Conservation (phyloP, 345 rosid species). For the Erodium maritimum region DNA sequence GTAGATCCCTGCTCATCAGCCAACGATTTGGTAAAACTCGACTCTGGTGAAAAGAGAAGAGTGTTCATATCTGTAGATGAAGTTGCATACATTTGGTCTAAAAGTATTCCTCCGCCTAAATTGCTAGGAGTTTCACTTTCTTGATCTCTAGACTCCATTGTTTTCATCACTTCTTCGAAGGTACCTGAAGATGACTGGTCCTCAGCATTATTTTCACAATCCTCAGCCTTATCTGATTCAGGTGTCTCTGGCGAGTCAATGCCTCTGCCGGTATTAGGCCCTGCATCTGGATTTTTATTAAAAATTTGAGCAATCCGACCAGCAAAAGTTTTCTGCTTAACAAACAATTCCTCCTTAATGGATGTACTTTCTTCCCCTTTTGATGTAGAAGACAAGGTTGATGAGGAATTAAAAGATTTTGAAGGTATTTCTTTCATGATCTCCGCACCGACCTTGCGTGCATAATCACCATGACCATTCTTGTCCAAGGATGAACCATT, state of each 20-base stretch:
- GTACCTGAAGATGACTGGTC: slow-evolving; percentile 41
- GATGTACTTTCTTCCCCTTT: slow-evolving; percentile 42
- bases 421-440: slow-evolving; percentile 24
- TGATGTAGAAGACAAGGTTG: slow-evolving; percentile 28
- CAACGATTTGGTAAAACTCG: slow-evolving; percentile 44
- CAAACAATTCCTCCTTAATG: slow-evolving; percentile 39
- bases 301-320: slow-evolving; percentile 73
- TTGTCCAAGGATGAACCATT: slow-evolving; percentile 33
- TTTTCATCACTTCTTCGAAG: slow-evolving; percentile 53
- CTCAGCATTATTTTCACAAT: slow-evolving; percentile 31
- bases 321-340: slow-evolving; percentile 44
- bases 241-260: slow-evolving; percentile 33
- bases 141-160: slow-evolving; percentile 51
- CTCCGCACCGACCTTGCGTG: slow-evolving; percentile 25
- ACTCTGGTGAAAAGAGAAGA: slow-evolving; percentile 58
- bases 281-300: slow-evolving; percentile 42
- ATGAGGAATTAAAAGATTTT: slow-evolving; percentile 22
- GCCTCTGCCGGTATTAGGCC: slow-evolving; percentile 21
- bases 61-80: slow-evolving; percentile 52
- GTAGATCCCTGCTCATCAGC: slow-evolving; percentile 67
- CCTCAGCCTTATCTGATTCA: slow-evolving; percentile 31
- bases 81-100: slow-evolving; percentile 56
- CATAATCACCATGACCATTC: slow-evolving; percentile 19
- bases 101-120: slow-evolving; percentile 74
- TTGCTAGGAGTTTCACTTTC: slow-evolving; percentile 52